Evolutionary conservation across 495 filamentous ascomycete genomes (phyloP), one percentile per base, ranked within the genome.

Genomic region (Sabuloglossum arenarium): DNA sequence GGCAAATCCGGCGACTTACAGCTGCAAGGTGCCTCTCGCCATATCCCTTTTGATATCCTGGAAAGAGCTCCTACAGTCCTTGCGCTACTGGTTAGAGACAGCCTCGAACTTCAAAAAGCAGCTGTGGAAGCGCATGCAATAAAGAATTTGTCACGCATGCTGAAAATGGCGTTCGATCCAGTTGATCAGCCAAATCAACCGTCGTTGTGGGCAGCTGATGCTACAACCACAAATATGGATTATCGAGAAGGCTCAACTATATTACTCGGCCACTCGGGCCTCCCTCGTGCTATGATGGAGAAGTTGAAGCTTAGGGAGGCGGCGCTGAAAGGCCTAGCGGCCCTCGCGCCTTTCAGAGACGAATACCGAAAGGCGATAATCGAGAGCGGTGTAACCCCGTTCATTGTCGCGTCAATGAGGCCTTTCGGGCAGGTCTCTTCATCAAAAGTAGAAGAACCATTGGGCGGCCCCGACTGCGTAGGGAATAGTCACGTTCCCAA

Each of bases 301-400:
- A 76, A 80, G 24, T 80, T 88, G 70, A 82, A 75, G 62, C 78
- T 86, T 57, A 76, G 90, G 50, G 85, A 88, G 64, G 79, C 78
- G 51, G 78, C 82, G n/a, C 68, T 98, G 25, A 80, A 79, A 57
- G 86, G 86, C 11, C 68, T 97, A 51, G 84, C 85, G 45, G 80
- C 84, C 5, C 65, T 98, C 57, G 80, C 84, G 16, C 75, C 84
- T 5, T 81, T 83, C 62, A 88, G 87, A 53, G 88, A 97, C 56
- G 79, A 85, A 34, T 88, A 88, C 61, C 76, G 88, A 27, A 94
- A 94, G 65, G 72, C 74, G 3, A 74, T 97, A 45, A 84, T 90
- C 52, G 86, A 90, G 23, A 78, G 84, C 53, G 87, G 86, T 2
- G 76, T 86, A 21, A 73, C 91, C 2, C 77, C 80, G 1, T 88